A percentile compares a stretch with the other conserved stretches of the same genome.
phyloP scores from a whole-genome alignment of 2,329 filamentous ascomycete species.

The Neoarthrinium moseri region DNA sequence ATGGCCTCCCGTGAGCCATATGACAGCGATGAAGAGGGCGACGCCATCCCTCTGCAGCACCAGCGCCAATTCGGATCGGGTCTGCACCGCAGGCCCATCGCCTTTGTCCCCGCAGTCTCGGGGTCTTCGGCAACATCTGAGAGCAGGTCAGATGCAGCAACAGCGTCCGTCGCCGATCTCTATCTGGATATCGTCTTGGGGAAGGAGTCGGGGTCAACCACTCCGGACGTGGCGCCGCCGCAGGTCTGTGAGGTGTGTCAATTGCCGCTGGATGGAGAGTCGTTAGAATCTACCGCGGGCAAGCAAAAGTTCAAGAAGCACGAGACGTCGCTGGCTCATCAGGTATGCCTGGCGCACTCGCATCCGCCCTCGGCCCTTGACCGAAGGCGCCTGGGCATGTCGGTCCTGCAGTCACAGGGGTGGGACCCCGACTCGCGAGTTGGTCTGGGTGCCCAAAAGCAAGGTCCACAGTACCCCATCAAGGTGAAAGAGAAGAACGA shows the following conservation, averaged over 20 bases:
- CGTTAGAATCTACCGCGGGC: constrained; percentile 8
- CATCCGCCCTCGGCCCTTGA: constrained; percentile 72
- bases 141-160: constrained; percentile 19
- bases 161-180: constrained; percentile 49
- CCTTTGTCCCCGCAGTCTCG: constrained; percentile 56
- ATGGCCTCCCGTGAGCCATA: constrained; percentile 19
- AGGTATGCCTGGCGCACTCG: constrained; percentile 66
- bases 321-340: constrained; percentile 66
- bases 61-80: constrained; percentile 56
- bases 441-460: constrained; percentile 69
- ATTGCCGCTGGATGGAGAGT: constrained; percentile 44
- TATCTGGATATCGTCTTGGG: constrained; percentile 69
- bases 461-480: constrained; percentile 75
- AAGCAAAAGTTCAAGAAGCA: constrained; percentile 34
- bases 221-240: constrained; percentile 14
- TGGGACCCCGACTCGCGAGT: constrained; percentile 72
- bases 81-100: constrained; percentile 51
- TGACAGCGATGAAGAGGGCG: constrained; percentile 30
- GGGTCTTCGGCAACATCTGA: constrained; percentile 28
- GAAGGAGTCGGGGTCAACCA: constrained; percentile 22
- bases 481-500: constrained; percentile 72
- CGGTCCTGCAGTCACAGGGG: constrained; percentile 64
- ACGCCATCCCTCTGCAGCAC: constrained; percentile 52
- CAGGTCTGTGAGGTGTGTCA: constrained; percentile 56
- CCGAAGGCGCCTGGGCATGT: constrained; percentile 67